Base-by-base conservation (phyloP, 176 grass and related monocot genomes). In the Alloteropsis semialata region DNA sequence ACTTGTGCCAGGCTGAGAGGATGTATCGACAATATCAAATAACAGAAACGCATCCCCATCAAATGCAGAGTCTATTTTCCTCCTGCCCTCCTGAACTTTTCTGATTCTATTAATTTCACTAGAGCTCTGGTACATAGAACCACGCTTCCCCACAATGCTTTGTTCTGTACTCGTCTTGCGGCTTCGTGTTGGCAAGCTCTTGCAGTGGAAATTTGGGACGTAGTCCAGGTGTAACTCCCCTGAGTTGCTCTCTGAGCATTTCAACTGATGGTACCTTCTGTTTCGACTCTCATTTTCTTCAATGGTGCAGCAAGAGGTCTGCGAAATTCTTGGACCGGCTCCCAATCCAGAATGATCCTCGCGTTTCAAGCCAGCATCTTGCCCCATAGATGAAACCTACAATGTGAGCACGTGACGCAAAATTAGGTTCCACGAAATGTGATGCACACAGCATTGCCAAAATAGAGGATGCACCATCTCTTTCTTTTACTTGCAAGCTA, bases 91-190 rank as follows among this genome's bases (percentile, higher is more conserved):
- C 39, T 62, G 53, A 25, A 87, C 57, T 18, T 88, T 93, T 43
- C 69, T 93, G 73, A 99, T 92, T 30, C 77, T 89, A 71, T 66
- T 87, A 18, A 99, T 92, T 76, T 99, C 96, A 53, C 84, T 82
- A 10, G 96, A 96, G 89, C 91, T 95, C 75, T 99, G 96, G 81
- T 99, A 99, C 85, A 99, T 89, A 38, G 96, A 99, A 76, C 96
- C 96, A 17, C 93, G 91, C 77, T 99, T 99, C 0, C 68, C 65
- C 32, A 85, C 79, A 34, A 72, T 43, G 3, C 64, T 65, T 0
- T 92, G 85, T 42, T 79, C 77, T 1, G 60, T 50, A 13, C 85
- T 56, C 0, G 67, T 74, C 25, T 77, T 53, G 57, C 82, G 57
- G 79, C 69, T 66, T 50, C 91, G 82, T 3, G 87, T 94, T 37